Evolutionary conservation across 768 basidiomycete genomes (phyloP).

Genomic region (Tricholoma saponaceum): DNA sequence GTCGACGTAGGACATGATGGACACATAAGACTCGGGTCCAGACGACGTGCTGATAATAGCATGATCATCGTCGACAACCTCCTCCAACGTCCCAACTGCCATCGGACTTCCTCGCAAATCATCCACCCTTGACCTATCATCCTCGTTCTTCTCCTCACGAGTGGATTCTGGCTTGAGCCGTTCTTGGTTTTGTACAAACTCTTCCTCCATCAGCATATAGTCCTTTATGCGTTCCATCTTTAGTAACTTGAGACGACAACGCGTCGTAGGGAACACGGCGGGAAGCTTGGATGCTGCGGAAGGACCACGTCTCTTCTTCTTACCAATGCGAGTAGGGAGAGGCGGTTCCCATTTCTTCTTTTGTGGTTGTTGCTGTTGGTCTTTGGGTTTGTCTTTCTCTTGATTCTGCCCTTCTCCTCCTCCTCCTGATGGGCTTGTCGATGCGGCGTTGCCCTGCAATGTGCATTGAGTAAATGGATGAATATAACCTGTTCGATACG

Average conservation of each 20-base stretch:
- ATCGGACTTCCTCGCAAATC: slow-evolving; percentile 93
- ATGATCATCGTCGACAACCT: slow-evolving; percentile 97
- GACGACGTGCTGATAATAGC: slow-evolving; percentile 96
- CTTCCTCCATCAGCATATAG: slow-evolving; percentile 92
- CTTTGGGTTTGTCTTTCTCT: slow-evolving; percentile 45
- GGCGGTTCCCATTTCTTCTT: slow-evolving; percentile 99
- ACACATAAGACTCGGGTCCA: slow-evolving; percentile 95
- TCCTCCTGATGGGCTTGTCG: slow-evolving; percentile 43
- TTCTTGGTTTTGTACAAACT: slow-evolving; percentile 92
- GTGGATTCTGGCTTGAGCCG: slow-evolving; percentile 83
- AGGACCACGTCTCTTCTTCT: slow-evolving; percentile 95
- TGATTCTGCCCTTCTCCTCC: slow-evolving; percentile 21
- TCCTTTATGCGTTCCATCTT: slow-evolving; percentile 99
- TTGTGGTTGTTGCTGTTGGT: slow-evolving; percentile 40
- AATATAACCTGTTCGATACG: neutral
- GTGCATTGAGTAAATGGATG: neutral
- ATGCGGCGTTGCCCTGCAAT: slow-evolving; percentile 69
- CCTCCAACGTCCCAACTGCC: slow-evolving; percentile 98
- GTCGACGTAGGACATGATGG: slow-evolving; percentile 97
- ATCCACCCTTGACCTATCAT: slow-evolving; percentile 91
- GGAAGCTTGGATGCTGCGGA: slow-evolving; percentile 89
- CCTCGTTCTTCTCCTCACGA: slow-evolving; percentile 92
- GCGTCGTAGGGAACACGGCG: slow-evolving; percentile 88
- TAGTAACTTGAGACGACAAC: slow-evolving; percentile 91
- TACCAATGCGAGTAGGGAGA: slow-evolving; percentile 92